Percentiles rank a stretch among this genome's conserved stretches.
phyloP scores from a whole-genome alignment of 352 stramenopile species.

The Phytophthora fragariae region DNA sequence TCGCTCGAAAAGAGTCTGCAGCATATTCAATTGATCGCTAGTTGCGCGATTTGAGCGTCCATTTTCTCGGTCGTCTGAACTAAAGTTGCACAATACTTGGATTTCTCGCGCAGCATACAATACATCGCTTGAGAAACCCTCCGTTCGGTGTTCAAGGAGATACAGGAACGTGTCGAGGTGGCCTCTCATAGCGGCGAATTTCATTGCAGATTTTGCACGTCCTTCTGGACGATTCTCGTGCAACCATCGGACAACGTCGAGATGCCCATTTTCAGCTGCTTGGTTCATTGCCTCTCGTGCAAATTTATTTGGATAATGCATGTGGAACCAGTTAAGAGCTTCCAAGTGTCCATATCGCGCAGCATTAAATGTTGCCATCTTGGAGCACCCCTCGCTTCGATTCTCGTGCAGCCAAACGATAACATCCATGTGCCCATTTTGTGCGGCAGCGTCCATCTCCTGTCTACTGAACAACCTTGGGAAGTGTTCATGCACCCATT shows the following conservation, averaged over 20 bases:
- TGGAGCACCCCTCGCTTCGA: background rate
- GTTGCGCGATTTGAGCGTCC: background rate
- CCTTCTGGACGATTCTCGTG: too few relatives aligned
- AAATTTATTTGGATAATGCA: too few relatives aligned
- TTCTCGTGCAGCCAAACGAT: background rate
- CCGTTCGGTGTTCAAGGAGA: too few relatives aligned
- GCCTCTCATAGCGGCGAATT: too few relatives aligned
- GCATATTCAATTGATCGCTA: background rate
- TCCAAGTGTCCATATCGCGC: background rate
- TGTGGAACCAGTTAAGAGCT: background rate
- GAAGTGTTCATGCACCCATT: background rate
- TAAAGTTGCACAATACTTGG: too few relatives aligned
- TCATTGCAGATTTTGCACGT: too few relatives aligned
- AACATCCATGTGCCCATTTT: background rate
- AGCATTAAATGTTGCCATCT: background rate
- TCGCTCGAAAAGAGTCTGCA: background rate
- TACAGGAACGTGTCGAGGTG: too few relatives aligned
- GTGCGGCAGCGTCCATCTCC: background rate
- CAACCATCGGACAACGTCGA: too few relatives aligned
- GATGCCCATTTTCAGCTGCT: too few relatives aligned
- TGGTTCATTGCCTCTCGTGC: background rate
- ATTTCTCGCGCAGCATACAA: too few relatives aligned
- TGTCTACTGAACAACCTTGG: background rate
- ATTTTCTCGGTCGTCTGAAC: background rate
- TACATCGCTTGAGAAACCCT: too few relatives aligned